Evolutionary conservation across 148 eudicot species (phyloP).

Genomic region (Rhododendron simsii): DNA sequence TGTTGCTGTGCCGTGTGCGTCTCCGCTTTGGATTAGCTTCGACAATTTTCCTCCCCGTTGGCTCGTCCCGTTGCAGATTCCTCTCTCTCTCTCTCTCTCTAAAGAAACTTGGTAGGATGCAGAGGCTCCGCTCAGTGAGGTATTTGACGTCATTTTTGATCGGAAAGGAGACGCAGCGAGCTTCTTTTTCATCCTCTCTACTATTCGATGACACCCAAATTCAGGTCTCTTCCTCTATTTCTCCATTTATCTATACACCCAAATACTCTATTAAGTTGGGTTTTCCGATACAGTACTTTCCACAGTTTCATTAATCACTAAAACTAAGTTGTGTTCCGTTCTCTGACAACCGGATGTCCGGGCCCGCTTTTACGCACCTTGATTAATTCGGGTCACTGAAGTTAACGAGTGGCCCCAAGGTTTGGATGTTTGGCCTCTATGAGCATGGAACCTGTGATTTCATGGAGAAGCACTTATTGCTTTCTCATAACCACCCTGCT

Average conservation of each 20-base stretch:
- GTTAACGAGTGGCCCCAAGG: too few species aligned
- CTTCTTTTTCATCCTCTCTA: conserved; percentile 66
- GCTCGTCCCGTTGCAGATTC: background rate
- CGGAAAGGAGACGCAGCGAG: conserved; percentile 20
- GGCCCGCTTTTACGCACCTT: too few species aligned
- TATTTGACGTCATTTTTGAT: conserved; percentile 27
- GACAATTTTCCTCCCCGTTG: background rate
- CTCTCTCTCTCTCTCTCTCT: background rate
- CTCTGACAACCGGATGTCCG: too few species aligned
- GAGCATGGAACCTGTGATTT: too few species aligned
- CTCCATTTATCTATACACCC: background rate
- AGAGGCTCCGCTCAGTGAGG: conserved; percentile 44
- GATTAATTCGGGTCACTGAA: too few species aligned
- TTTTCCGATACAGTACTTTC: background rate
- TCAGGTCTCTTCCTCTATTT: conserved; percentile 44
- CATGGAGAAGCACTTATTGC: too few species aligned
- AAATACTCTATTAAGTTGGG: background rate
- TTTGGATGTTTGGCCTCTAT: too few species aligned
- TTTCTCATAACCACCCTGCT: too few species aligned
- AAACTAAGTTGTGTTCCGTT: background rate
- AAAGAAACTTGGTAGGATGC: conserved; percentile 35
- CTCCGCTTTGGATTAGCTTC: background rate
- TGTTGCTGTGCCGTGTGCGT: background rate
- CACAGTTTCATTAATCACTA: background rate
- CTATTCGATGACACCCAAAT: conserved; percentile 87